These are phyloP conservation scores for Hysterangium stoloniferum DNA, from an alignment of 768 basidiomycete species.

Conservation along the genomic window DNA sequence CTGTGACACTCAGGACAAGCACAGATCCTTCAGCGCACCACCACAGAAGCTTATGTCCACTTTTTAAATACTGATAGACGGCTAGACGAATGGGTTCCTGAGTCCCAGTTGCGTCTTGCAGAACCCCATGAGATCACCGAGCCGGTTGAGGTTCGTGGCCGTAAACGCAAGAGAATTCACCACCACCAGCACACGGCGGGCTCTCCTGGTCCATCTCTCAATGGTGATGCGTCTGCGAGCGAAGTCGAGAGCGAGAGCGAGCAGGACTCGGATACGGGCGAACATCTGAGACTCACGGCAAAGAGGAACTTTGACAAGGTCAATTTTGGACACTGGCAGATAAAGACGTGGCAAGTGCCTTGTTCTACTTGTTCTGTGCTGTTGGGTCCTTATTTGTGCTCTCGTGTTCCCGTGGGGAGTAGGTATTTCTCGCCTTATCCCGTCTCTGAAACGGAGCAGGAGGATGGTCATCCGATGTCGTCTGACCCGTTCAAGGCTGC, in stretches of 20 bases:
- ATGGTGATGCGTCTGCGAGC: neutral
- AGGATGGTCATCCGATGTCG: constrained; percentile 31
- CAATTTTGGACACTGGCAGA: constrained; percentile 77
- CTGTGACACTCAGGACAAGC: constrained; percentile 32
- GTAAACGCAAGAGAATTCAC: constrained; percentile 25
- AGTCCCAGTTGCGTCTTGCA: constrained; percentile 31
- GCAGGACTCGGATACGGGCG: constrained; percentile 62
- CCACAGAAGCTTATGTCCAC: constrained; percentile 57
- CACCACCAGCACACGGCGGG: neutral
- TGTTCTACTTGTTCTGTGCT: constrained; percentile 4
- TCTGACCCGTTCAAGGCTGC: constrained; percentile 11
- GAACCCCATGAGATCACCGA: constrained; percentile 19
- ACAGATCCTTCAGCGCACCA: constrained; percentile 42
- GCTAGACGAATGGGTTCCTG: constrained; percentile 66
- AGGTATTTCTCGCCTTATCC: constrained; percentile 97
- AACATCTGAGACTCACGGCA: constrained; percentile 57
- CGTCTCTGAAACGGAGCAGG: constrained; percentile 55
- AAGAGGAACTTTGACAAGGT: constrained; percentile 84
- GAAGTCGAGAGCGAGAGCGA: constrained; percentile 27
- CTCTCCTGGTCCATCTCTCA: neutral
- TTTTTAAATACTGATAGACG: constrained; percentile 64
- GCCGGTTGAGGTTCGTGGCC: constrained; percentile 18
- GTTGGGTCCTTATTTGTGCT: neutral
- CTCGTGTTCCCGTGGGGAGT: too few species aligned
- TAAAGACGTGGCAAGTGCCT: constrained; percentile 73